Base-by-base conservation (phyloP, 768 basidiomycete genomes). In the Mycena leptocephala region DNA sequence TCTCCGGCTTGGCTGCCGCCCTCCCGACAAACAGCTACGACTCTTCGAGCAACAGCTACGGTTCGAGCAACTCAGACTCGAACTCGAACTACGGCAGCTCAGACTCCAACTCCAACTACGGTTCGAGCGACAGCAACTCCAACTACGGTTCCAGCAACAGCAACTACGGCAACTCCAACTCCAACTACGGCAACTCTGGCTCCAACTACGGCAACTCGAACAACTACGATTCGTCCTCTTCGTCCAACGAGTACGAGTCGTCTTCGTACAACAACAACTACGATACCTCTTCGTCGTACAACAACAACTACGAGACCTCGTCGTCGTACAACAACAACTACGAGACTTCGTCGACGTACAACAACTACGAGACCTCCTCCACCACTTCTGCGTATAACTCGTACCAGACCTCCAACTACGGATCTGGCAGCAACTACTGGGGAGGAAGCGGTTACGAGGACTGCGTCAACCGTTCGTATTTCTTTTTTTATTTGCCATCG, bases 341-440 rank as follows among this genome's bases (percentile, higher is more conserved):
- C 33, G 35, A 43, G 11, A 28, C 56, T 10, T 55, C 43, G 55
- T 18, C 68, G 39, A 73, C 58, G n/a, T n/a, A n/a, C 56, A 59
- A 2, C 37, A 64, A 28, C 62, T 46, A 20, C 32, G 65, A 75
- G 24, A 9, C n/a, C 39, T 72, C 65, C 26, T 55, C 63, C 28
- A 56, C 83, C 48, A 79, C 82, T n/a, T 77, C 80, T 18, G 80
- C 85, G 28, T 74, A 46, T 48, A 79, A 76, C 43, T 72, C 84
- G 26, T 86, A 86, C 74, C 83, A 87, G n/a, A 84, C 88, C 7
- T 86, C 90, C 30, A 83, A 87, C 14, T 93, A 94, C 81, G 93
- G 94, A 9, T 94, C 94, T 26, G 94, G 93, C 74, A 87, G 83
- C 76, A 85, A 86, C 55, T 90, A 86, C 85, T 93, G 92, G 92